Percentiles rank a stretch among this genome's conserved stretches.
Conservation (phyloP, 2,329 filamentous ascomycete genomes). For the Xylaria sp. region DNA sequence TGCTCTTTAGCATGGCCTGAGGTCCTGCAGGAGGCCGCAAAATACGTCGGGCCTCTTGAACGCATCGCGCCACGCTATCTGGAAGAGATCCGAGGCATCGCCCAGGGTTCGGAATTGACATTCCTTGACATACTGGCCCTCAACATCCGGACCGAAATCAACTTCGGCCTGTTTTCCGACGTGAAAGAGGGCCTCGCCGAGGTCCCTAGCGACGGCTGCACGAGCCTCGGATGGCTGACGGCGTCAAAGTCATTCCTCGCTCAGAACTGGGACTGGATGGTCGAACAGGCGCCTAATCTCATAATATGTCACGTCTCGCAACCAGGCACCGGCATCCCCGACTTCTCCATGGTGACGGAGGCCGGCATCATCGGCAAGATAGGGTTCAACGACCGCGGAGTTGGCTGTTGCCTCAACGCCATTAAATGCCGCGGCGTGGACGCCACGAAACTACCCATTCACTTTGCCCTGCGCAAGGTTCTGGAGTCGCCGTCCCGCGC, state of each 20-base stretch:
- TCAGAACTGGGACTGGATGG: conserved; percentile 72
- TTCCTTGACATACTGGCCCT: conserved; percentile 66
- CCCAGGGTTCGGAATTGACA: conserved; percentile 58
- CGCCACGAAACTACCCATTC: conserved; percentile 64
- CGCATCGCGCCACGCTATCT: conserved; percentile 52
- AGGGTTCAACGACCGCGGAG: conserved; percentile 68
- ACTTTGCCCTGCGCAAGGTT: conserved; percentile 66
- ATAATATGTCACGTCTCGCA: conserved; percentile 60
- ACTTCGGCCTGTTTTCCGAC: conserved; percentile 63
- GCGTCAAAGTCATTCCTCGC: conserved; percentile 53
- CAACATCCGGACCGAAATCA: conserved; percentile 68
- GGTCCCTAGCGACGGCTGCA: conserved; percentile 63
- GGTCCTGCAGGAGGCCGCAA: conserved; percentile 52
- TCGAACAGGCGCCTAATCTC: conserved; percentile 60
- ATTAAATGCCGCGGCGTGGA: conserved; percentile 68
- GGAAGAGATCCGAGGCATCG: conserved; percentile 63
- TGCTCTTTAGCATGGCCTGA: conserved; percentile 51
- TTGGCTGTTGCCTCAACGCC: conserved; percentile 71
- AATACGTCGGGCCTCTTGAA: conserved; percentile 59
- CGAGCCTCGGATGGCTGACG: conserved; percentile 60
- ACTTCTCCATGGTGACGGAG: conserved; percentile 67
- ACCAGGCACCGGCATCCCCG: conserved; percentile 53
- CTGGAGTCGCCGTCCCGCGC: conserved; percentile 62
- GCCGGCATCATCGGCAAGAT: conserved; percentile 73
- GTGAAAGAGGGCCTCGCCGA: conserved; percentile 25